phyloP scores from a whole-genome alignment of 257 asterid genomes.

The Avicennia marina region DNA sequence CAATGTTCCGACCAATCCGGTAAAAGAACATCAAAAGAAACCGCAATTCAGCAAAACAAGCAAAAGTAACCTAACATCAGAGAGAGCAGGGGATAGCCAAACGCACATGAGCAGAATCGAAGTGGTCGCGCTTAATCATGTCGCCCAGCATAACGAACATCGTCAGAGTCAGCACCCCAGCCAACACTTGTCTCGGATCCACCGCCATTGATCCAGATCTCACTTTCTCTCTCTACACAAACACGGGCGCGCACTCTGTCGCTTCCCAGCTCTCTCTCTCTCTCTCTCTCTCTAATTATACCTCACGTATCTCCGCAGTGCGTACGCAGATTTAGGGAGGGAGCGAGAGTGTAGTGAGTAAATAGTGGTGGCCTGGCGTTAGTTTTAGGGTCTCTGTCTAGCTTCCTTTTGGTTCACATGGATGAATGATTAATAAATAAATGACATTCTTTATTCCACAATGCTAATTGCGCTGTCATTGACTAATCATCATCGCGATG shows the following conservation, averaged over 20 bases:
- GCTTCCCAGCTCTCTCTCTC: not conserved
- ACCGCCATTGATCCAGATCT: conserved; percentile 30
- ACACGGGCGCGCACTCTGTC: too few relatives aligned
- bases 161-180: conserved; percentile 43
- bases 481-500: too few relatives aligned
- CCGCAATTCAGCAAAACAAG: not conserved
- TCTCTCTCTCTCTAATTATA: not conserved
- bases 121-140: conserved; percentile 55
- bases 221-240: not conserved
- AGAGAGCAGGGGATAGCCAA: not conserved
- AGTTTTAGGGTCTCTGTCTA: too few relatives aligned
- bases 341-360: too few relatives aligned
- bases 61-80: not conserved
- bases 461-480: too few relatives aligned
- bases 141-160: conserved; percentile 60
- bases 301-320: not conserved
- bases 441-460: too few relatives aligned
- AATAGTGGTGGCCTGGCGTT: too few relatives aligned
- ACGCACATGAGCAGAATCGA: conserved; percentile 33
- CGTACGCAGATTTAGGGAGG: too few relatives aligned
- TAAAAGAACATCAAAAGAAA: not conserved
- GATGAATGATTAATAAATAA: too few relatives aligned
- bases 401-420: too few relatives aligned
- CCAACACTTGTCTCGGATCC: conserved; percentile 53
- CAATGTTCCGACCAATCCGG: too few relatives aligned